These are phyloP conservation scores for Knoxdaviesia capensis DNA, from an alignment of 2,329 filamentous ascomycete genomes.

Conservation along the genomic window DNA sequence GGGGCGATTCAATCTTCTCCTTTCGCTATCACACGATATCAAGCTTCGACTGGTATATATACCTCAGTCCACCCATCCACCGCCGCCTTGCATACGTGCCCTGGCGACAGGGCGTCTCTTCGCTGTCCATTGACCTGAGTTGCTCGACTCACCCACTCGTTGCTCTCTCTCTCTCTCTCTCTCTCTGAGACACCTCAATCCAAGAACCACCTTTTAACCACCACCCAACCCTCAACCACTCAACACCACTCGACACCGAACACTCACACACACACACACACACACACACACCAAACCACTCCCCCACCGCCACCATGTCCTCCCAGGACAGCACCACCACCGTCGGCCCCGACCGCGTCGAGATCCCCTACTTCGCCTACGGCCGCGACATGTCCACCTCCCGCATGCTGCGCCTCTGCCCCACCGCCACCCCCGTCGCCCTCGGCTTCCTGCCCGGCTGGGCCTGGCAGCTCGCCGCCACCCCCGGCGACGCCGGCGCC, in stretches of 20 bases:
- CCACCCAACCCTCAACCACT: not conserved
- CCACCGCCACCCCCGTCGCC: constrained; percentile 30
- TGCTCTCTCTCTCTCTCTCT: no score
- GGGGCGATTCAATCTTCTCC: no score
- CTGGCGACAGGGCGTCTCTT: no score
- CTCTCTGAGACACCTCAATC: no score
- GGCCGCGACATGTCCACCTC: constrained; percentile 47
- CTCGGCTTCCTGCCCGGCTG: constrained; percentile 35
- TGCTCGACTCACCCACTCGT: no score
- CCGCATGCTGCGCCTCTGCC: constrained; percentile 46
- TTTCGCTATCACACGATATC: no score
- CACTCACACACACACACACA: no score
- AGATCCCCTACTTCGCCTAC: constrained; percentile 45
- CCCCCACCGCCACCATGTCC: not conserved
- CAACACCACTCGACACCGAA: not conserved
- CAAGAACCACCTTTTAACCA: not conserved
- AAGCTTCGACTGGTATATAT: no score
- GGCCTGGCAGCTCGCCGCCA: constrained; percentile 22
- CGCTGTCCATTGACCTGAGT: no score
- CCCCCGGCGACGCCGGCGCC: constrained; percentile 40
- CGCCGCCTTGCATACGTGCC: no score
- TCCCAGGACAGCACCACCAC: not conserved
- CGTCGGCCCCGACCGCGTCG: constrained; percentile 4
- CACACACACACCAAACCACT: no score
- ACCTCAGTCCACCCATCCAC: no score